A percentile compares a stretch with the other conserved stretches of the same genome.
These are phyloP conservation scores for Isabelozyma rhagii DNA, from an alignment of 805 yeast species.

Conservation along the genomic window DNA sequence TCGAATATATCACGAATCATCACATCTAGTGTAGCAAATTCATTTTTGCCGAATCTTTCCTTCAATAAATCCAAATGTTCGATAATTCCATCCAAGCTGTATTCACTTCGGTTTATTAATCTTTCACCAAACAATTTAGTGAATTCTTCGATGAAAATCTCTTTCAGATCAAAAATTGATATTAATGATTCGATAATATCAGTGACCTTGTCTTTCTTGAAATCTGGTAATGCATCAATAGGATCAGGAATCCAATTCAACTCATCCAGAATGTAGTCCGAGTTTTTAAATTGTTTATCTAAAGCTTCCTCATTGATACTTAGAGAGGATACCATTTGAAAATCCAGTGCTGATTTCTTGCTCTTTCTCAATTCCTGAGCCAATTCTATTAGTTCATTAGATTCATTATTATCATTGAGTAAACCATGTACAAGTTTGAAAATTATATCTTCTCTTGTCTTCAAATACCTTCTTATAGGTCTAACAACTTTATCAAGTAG, in stretches of 20 bases:
- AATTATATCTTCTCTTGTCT: slow-evolving; percentile 72
- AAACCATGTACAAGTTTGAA: slow-evolving; percentile 68
- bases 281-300: background rate
- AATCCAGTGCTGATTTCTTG: slow-evolving; percentile 10
- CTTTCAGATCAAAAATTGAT: slow-evolving; percentile 69
- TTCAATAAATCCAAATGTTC: slow-evolving; percentile 53
- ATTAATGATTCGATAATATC: slow-evolving; percentile 72
- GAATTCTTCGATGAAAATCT: slow-evolving; percentile 63
- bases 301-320: background rate
- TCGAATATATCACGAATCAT: slow-evolving; percentile 74
- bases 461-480: slow-evolving; percentile 70
- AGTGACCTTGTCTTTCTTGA: slow-evolving; percentile 54
- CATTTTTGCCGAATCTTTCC: slow-evolving; percentile 61
- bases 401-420: slow-evolving; percentile 41
- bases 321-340: background rate
- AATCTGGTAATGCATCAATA: slow-evolving; percentile 85
- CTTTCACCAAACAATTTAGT: slow-evolving; percentile 56
- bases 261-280: slow-evolving; percentile 29
- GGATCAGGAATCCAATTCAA: slow-evolving; percentile 82
- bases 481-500: slow-evolving; percentile 72
- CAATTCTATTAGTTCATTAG: slow-evolving; percentile 49
- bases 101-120: slow-evolving; percentile 44
- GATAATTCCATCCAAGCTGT: slow-evolving; percentile 36
- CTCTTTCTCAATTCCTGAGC: slow-evolving; percentile 48
- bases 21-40: slow-evolving; percentile 69